Base-by-base conservation (phyloP, 2,329 filamentous ascomycete species). In the Pseudocercospora fuligena region DNA sequence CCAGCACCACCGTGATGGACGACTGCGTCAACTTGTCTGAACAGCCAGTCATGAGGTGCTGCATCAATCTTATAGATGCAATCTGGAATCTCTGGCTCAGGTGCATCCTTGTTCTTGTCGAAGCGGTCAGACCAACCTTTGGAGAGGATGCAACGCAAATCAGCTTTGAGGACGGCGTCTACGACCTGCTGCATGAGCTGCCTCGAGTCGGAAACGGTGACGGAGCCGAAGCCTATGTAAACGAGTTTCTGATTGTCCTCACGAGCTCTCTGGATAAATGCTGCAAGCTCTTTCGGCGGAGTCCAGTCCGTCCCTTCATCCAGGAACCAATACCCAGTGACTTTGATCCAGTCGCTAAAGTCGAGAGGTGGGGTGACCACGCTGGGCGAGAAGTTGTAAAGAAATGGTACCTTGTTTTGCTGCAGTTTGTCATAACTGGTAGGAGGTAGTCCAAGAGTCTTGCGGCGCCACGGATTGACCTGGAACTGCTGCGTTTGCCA, bases 241-340 rank as follows among this genome's bases (percentile, higher is more conserved):
- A 98, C 94, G 12, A 99, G 82, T 82, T 95, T 97, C 82, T 97
- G 97, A 16, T 85, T 85, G 74, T 99, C 94, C 5, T 82, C 82
- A 2, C 92, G 87, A 3, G 95, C 94, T 73, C 90, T 88, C n/a
- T 86, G 80, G 76, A 99, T 98, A 74, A 99, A 99, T 3, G 87
- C 87, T 3, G 84, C 82, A 5, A 99, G 86, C 58, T 94, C 93
- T 29, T 85, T 78, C 0, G 94, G 91, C 1, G 95, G 93, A 54
- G 86, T 84, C 85, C 90, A 98, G 27, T 84, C 81, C 65, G 84
- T 79, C 3, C 82, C 84, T 78, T 97, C 94, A 72, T 97, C 91
- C 58, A 99, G 82, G 79, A 99, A 98, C 95, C 95, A 99, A 81
- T 99, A 98, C 0, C 95, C 95, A 0, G 95, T 98, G 7, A 98